Evolutionary conservation across 106 monocot species (phyloP).

Genomic region (Phalaenopsis aphrodite): DNA sequence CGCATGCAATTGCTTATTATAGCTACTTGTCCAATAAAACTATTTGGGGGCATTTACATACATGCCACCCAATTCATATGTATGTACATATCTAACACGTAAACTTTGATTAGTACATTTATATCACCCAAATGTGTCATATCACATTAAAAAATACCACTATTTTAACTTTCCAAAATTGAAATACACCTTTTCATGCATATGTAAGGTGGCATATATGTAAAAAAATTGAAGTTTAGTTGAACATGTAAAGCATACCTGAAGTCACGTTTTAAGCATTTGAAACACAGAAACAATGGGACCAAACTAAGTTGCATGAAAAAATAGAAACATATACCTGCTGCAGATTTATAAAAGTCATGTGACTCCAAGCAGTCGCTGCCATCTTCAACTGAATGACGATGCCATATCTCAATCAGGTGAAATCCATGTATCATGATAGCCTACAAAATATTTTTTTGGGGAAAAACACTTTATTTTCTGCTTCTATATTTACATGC

Average conservation of each 20-base stretch:
- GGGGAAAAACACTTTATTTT: background rate
- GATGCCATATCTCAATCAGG: conserved; percentile 82
- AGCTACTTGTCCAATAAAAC: background rate
- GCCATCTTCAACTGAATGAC: conserved; percentile 51
- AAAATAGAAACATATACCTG: conserved; percentile 33
- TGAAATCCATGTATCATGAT: conserved; percentile 94
- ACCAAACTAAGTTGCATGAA: conserved; percentile 1
- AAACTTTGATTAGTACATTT: no score
- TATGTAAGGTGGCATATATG: no score
- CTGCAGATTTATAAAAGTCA: conserved; percentile 31
- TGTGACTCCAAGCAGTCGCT: conserved; percentile 22
- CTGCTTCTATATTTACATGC: background rate
- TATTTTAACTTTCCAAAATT: no score
- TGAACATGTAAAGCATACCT: background rate
- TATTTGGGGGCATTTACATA: no score
- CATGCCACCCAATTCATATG: no score
- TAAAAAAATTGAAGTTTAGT: no score
- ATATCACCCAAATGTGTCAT: no score
- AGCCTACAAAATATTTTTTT: conserved; percentile 35
- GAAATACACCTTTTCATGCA: no score
- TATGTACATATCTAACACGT: no score
- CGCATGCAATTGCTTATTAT: background rate
- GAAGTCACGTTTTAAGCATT: background rate
- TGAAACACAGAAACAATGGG: background rate
- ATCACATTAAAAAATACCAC: no score